Conservation (phyloP, 345 rosid genomes). For the Eucalyptus leucophloia region DNA sequence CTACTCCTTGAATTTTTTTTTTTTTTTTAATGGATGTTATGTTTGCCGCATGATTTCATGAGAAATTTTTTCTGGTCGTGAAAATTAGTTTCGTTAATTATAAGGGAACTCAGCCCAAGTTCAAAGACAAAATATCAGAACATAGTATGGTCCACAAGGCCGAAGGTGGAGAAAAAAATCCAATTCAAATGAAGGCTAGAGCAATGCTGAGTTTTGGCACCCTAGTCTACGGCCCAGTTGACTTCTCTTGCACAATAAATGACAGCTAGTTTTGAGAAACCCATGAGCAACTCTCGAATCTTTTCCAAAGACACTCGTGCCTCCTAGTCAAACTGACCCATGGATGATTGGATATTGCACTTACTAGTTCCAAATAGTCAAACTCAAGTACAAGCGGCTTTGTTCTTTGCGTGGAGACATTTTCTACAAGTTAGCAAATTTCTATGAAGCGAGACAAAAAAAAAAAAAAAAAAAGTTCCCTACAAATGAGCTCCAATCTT, state of each 20-base stretch:
- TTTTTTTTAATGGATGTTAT: neutral
- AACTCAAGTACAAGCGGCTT: neutral
- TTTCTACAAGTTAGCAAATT: neutral
- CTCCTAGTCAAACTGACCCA: neutral
- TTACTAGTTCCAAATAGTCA: neutral
- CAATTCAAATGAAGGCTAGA: neutral
- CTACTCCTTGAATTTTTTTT: neutral
- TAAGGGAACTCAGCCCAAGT: neutral
- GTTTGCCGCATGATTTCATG: neutral
- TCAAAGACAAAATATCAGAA: neutral
- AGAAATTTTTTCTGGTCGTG: neutral
- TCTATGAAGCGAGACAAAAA: neutral
- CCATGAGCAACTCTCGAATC: neutral
- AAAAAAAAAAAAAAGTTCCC: neutral
- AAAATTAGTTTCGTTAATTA: neutral
- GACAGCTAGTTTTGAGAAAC: neutral
- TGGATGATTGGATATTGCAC: neutral
- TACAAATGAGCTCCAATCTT: neutral
- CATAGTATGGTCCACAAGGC: neutral
- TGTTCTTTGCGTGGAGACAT: neutral
- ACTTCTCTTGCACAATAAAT: neutral
- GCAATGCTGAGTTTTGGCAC: neutral
- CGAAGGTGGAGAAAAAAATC: neutral
- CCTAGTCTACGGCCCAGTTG: rapidly evolving
- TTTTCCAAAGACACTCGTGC: neutral